Evolutionary conservation across 495 filamentous ascomycete species (phyloP), one percentile per base, ranked within the genome.

Genomic region (Umbilicaria muhlenbergii): DNA sequence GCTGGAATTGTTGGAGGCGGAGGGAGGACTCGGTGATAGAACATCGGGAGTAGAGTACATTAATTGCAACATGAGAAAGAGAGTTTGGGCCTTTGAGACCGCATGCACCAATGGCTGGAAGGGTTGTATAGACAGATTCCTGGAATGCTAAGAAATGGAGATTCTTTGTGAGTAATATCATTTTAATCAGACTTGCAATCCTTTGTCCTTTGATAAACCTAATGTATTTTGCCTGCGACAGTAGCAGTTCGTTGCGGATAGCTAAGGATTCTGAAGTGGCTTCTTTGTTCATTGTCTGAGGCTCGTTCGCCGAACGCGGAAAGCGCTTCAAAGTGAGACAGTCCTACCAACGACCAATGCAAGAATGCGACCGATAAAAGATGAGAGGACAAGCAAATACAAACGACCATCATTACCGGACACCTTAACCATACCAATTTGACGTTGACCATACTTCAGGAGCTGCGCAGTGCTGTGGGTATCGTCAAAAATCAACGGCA

Each of bases 1-100:
- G 69, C 57, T 42, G 58, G 64, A 38, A 71, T 53, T 58, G 63
- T 60, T 57, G 59, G 51, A 42, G 68, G 70, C 41, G 60, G 58
- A 51, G 70, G 70, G 24, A 74, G 64, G 42, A 74, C 69, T 66
- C 70, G 68, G 59, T 74, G 66, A 58, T 62, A 74, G 64, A 69
- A 72, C 69, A 73, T 72, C 44, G 46, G 61, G 58, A 58, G 28
- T 14, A 43, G 32, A 46, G 32, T 45, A 52, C 50, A 52, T 52
- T 45, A 47, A 52, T 45, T 28, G 24, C 8, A 45, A 34, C 11
- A 44, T 16, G 32, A 13, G 17, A 36, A 50, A 24, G 33, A 38
- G 24, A 10, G 24, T 28, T 28, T 28, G 24, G 24, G 40, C 36
- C 44, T 49, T 39, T 45, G 44, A 43, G 21, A 32, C 46, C 46